Base-by-base conservation (phyloP, 192 early-diverging fungal species). In the Kickxella alabastrina region DNA sequence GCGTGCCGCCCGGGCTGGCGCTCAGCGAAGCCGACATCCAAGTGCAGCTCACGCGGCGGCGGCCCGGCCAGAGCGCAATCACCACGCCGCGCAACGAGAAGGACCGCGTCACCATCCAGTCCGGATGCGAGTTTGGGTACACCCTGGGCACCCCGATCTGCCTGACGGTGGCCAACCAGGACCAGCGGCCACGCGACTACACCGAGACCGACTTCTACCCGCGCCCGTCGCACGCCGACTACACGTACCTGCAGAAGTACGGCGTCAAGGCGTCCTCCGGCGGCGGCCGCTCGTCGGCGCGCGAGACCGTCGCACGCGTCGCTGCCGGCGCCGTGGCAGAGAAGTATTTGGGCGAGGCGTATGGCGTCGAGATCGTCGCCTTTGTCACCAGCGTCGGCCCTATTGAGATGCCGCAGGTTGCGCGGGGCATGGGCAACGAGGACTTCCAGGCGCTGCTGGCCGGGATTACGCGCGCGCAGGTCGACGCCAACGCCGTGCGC, bases 31-130 rank as follows among this genome's bases (percentile, higher is more conserved):
- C 59, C 39, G 94, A 97, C 60, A 87, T 98, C 57, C 96, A 97
- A 64, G 82, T 85, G 45, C 93, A 96, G 68, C 77, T 98, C 27
- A 89, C 82, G 17, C 77, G 96, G n/a, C 79, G 96, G 61, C 75
- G 96, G 32, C 96, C 96, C 4, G 96, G 96, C 21, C 96, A 98
- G 74, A 92, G 88, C 75, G 85, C 87, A 29, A 79, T 98, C 21
- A 97, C 96, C 6, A 97, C 96, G 19, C 96, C 96, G 85, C 80
- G 96, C 41, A 86, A 98, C 82, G 95, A 97, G 73, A 95, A 95
- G 68, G 95, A 98, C 77, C 62, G 67, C 32, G 92, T 95, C 0
- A 83, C 86, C 4, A 97, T 98, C 64, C 80, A 90, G 47, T 94
- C 92, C 1, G 95, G 95, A 7, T 90, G 86, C 55, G 96, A 98